Base-by-base conservation (phyloP, 1,139 yeast genomes). In the Hansenula lynferdii region DNA sequence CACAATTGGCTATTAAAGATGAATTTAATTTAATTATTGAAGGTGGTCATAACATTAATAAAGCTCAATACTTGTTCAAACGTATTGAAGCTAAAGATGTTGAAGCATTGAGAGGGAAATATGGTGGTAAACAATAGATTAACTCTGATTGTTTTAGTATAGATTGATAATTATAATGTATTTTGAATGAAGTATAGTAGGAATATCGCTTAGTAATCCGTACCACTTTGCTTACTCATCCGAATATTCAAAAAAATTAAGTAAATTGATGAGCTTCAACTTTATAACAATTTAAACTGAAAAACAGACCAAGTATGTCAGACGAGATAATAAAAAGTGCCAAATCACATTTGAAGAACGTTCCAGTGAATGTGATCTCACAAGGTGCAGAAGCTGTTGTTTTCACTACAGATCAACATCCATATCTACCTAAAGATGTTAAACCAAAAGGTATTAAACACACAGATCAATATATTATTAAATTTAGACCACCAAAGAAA, bases 341-440 rank as follows among this genome's bases (percentile, higher is more conserved):
- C 3, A 60, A 69, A 42, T 39, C 49, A 7, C 61, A 69, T 40
- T 51, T 81, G 37, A 68, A 73, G 2, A 64, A 71, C 37, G 62
- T 80, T 25, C 75, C 78, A 4, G 51, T 81, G 11, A 54, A 60
- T 3, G 68, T 80, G 31, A 66, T 86, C 3, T 85, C 96, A 0
- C 97, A 90, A 57, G 97, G 97, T n/a, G 97, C 97, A 1, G 97
- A 90, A 56, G 96, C 97, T 0, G 69, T 86, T 18, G 92, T 89
- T 2, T 86, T 84, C 58, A 62, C 68, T 24, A 75, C 94, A 0
- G 42, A 58, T 0, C 58, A 60, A 3, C 96, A 87, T 58, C 97
- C 97, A 14, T 89, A 82, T 55, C 55, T 71, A 25, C 67, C 72
- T 15, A 12, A 43, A 2, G 25, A 28, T 7, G 33, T 43, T 40